Base-by-base conservation (phyloP, 1,284 basidiomycete species). In the Cronartium ribicola region DNA sequence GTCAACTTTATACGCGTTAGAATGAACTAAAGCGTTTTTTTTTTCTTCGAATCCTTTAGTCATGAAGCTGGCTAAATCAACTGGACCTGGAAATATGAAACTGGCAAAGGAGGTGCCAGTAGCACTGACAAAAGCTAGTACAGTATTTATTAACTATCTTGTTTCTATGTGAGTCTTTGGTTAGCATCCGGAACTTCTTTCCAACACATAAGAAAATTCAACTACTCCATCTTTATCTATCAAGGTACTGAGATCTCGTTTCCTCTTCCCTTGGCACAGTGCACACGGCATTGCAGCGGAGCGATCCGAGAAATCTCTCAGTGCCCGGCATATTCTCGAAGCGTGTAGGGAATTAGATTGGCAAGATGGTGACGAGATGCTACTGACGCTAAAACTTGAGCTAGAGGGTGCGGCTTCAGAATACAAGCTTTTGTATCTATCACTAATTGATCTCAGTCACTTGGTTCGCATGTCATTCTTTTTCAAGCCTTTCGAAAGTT, bases 1-100 rank as follows among this genome's bases (percentile, higher is more conserved):
- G 29, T 29, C 29, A 29, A 29, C 29, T 29, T 29, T 29, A 29
- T 29, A 29, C 29, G 29, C 29, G 29, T 29, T 29, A 29, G 2
- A 29, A 29, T 29, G 29, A 29, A 29, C 29, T 36, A 29, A 41
- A 65, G 29, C 40, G 29, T 37, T 65, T 14, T 41, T 43, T 41
- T 11, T 43, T 20, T 8, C n/a, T 37, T n/a, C 5, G 10, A 39
- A 65, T 65, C 40, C 4, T 39, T 36, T n/a, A 72, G 69, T 72
- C 5, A 72, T 72, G 62, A 72, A 72, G 41, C 37, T 72, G 22
- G 69, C 69, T 39, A 72, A 72, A 72, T 72, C 69, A 3, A 65
- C 69, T 1, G 62, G 61, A 7, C 69, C 69, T 41, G 39, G 20
- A 2, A 72, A 72, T 57, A 66, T 66, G 62, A 72, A 72, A 51